These are phyloP conservation scores for Monosporascus cannonballus DNA, from an alignment of 2,329 filamentous ascomycete genomes.

Conservation along the genomic window DNA sequence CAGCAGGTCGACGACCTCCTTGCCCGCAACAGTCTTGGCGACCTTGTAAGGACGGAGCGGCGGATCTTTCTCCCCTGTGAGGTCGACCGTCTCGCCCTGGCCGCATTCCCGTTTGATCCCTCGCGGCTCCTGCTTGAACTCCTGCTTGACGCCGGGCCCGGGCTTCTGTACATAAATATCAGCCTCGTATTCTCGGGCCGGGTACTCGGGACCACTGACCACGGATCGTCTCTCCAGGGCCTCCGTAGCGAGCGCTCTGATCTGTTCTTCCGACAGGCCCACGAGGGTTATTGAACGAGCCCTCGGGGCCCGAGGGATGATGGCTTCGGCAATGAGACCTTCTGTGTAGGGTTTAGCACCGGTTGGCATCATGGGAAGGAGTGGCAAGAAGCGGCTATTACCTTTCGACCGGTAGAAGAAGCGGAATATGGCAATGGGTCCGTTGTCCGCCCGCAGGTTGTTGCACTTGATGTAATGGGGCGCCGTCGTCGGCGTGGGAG, in stretches of 20 bases:
- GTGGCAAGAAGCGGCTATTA: not conserved
- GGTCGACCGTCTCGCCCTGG: not conserved
- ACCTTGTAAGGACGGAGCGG: not conserved
- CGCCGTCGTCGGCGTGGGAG: not conserved
- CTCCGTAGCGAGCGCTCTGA: not conserved
- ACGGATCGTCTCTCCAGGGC: not conserved
- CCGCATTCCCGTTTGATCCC: not conserved
- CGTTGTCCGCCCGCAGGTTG: slow-evolving; percentile 4
- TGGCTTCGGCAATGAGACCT: slow-evolving; percentile 1
- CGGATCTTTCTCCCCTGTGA: not conserved
- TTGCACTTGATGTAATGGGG: slow-evolving; percentile 2
- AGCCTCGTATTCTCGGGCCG: too few species aligned
- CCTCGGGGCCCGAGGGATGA: not conserved
- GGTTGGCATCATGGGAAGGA: not conserved
- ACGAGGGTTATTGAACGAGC: not conserved
- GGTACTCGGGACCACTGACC: too few species aligned
- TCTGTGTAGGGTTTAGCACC: slow-evolving; percentile 1
- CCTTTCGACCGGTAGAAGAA: slow-evolving; percentile 11
- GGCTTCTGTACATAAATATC: not conserved
- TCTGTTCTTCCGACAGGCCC: not conserved
- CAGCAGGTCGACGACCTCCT: not conserved
- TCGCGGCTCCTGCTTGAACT: not conserved
- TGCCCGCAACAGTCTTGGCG: not conserved
- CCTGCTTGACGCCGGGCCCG: too few species aligned
- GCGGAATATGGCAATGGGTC: slow-evolving; percentile 7